phyloP scores from a whole-genome alignment of 2,329 filamentous ascomycete species.

The Neoscytalidium dimidiatum region DNA sequence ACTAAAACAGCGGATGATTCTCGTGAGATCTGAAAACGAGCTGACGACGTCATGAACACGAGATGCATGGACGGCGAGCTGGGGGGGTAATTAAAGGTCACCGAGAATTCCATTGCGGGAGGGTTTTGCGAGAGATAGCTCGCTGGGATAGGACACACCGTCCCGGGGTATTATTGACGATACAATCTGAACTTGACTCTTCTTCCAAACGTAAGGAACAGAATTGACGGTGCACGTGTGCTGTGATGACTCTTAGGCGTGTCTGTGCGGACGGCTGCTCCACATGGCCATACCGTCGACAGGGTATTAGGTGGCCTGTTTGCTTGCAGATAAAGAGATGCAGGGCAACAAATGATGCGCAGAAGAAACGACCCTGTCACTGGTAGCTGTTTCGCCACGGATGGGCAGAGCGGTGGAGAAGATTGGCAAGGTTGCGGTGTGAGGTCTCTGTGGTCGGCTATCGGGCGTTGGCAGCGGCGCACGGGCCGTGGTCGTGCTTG shows the following conservation, averaged over 20 bases:
- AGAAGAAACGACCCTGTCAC: too few species aligned
- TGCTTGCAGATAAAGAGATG: too few species aligned
- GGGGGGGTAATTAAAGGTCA: neutral
- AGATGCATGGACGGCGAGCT: neutral
- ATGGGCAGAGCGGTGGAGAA: neutral
- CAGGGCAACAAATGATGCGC: too few species aligned
- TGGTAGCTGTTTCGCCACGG: neutral
- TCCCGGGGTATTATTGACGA: too few species aligned
- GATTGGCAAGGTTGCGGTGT: conserved; percentile 3
- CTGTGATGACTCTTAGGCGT: too few species aligned
- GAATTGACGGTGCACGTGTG: too few species aligned
- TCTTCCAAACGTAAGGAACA: too few species aligned
- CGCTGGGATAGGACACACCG: neutral
- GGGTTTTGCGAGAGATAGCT: neutral
- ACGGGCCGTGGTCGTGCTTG: neutral
- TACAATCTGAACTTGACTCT: too few species aligned
- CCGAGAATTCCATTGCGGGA: too few species aligned
- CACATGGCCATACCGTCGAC: too few species aligned
- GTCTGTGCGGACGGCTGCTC: too few species aligned
- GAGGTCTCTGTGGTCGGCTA: neutral
- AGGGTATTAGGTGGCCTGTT: too few species aligned
- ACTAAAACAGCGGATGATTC: neutral
- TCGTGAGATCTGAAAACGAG: neutral
- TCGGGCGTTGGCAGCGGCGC: neutral
- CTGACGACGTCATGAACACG: neutral